phyloP scores from a whole-genome alignment of 2,329 filamentous ascomycete genomes.

The Epichloe amarillans region DNA sequence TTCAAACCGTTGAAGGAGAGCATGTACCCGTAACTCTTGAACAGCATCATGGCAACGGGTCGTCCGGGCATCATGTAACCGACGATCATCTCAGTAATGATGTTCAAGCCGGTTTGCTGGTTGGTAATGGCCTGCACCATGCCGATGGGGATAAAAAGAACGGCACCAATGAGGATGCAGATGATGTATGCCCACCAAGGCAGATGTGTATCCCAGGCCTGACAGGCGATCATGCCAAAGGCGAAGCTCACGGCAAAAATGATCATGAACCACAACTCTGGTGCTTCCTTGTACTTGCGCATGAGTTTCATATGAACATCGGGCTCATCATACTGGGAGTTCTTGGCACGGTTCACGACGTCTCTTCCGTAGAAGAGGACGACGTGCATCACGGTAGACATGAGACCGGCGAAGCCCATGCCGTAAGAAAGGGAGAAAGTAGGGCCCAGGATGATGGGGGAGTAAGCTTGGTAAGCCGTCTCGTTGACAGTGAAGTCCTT shows the following conservation, averaged over 20 bases:
- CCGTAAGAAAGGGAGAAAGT: constrained; percentile 43
- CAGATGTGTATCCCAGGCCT: constrained; percentile 26
- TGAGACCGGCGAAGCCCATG: constrained; percentile 41
- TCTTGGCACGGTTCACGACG: constrained; percentile 23
- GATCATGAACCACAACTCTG: constrained; percentile 42
- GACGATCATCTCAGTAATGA: constrained; percentile 34
- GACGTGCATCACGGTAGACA: constrained; percentile 38
- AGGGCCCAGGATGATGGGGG: constrained; percentile 39
- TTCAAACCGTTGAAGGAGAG: constrained; percentile 31
- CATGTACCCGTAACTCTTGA: constrained; percentile 35
- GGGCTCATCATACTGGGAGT: constrained; percentile 25
- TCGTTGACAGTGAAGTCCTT: constrained; percentile 38
- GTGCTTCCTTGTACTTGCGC: constrained; percentile 40
- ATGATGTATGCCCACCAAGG: constrained; percentile 30
- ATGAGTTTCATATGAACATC: constrained; percentile 43
- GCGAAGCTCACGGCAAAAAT: constrained; percentile 36
- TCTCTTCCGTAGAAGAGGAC: constrained; percentile 38
- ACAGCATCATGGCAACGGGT: constrained; percentile 36
- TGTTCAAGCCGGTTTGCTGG: constrained; percentile 33
- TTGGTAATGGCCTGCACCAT: constrained; percentile 36
- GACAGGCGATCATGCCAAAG: constrained; percentile 27
- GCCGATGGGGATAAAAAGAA: constrained; percentile 29
- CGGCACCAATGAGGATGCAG: constrained; percentile 25
- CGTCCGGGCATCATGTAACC: constrained; percentile 35
- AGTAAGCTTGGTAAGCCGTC: constrained; percentile 44